Percentiles rank a stretch among this genome's conserved stretches.
Evolutionary conservation across 2,329 filamentous ascomycete species (phyloP).

Genomic region (Nigrospora osmanthi): DNA sequence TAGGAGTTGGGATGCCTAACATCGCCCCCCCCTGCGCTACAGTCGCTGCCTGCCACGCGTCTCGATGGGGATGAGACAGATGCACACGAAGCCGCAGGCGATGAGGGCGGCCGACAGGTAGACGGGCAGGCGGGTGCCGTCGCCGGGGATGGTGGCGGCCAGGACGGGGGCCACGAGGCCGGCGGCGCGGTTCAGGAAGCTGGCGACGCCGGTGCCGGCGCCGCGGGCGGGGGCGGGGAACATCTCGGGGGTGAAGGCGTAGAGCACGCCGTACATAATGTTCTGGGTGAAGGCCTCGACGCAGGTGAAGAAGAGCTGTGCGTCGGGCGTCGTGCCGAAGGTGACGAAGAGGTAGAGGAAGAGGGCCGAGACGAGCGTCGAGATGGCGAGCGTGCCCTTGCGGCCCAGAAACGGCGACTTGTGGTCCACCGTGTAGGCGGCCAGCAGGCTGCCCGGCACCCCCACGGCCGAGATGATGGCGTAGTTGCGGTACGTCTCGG

Average conservation of each 20-base stretch:
- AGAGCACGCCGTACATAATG: constrained; percentile 71
- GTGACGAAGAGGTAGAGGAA: constrained; percentile 63
- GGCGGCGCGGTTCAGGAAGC: constrained; percentile 60
- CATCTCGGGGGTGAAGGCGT: constrained; percentile 70
- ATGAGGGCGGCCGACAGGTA: constrained; percentile 51
- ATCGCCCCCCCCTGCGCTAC: constrained; percentile 18
- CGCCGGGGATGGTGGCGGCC: constrained; percentile 51
- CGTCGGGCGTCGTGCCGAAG: constrained; percentile 45
- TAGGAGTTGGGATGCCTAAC: too few species aligned
- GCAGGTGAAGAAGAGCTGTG: constrained; percentile 59
- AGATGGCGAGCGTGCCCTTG: constrained; percentile 62
- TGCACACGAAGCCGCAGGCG: constrained; percentile 49
- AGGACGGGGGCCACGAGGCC: constrained; percentile 63
- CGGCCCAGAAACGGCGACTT: constrained; percentile 57
- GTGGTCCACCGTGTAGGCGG: constrained; percentile 63
- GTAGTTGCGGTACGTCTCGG: constrained; percentile 67
- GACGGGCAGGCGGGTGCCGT: constrained; percentile 49
- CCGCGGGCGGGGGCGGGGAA: constrained; percentile 67
- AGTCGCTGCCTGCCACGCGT: constrained; percentile 51
- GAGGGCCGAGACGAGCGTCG: constrained; percentile 58
- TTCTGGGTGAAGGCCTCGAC: constrained; percentile 66
- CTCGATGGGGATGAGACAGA: constrained; percentile 55
- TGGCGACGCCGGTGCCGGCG: constrained; percentile 64
- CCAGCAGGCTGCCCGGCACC: constrained; percentile 69
- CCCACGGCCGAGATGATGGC: constrained; percentile 72